Percentiles rank a stretch among this genome's conserved stretches.
These are phyloP conservation scores for Pythium brachiatum DNA, from an alignment of 352 stramenopile species.

Conservation along the genomic window DNA sequence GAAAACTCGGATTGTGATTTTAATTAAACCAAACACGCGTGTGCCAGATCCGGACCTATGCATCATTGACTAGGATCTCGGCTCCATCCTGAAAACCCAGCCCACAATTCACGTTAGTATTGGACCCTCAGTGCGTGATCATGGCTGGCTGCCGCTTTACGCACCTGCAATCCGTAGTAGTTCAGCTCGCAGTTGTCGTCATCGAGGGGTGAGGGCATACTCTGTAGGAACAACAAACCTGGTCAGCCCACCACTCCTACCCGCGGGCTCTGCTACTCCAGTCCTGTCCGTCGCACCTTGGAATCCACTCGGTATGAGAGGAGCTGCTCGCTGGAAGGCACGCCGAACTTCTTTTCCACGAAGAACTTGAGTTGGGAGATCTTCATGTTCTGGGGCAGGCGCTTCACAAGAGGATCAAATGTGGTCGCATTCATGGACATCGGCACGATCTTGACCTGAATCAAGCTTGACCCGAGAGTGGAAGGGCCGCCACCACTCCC, in stretches of 20 bases:
- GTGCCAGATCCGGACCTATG: background rate
- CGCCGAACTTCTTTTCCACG: conserved; percentile 70
- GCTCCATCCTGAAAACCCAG: conserved; percentile 42
- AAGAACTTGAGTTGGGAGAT: conserved; percentile 69
- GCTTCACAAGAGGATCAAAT: conserved; percentile 64
- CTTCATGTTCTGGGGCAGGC: conserved; percentile 75
- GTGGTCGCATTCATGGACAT: conserved; percentile 74
- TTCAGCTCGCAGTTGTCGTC: conserved; percentile 66
- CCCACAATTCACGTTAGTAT: background rate
- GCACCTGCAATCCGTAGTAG: conserved; percentile 75
- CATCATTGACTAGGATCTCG: conserved; percentile 68
- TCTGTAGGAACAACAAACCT: conserved; percentile 29
- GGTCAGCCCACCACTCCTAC: background rate
- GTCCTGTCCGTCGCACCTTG: conserved; percentile 31
- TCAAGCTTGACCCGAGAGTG: conserved; percentile 54
- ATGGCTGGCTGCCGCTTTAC: background rate
- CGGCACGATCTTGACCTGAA: conserved; percentile 62
- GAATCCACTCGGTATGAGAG: conserved; percentile 58
- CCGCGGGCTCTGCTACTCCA: background rate
- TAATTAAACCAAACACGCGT: too few relatives aligned
- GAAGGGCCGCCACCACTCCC: conserved; percentile 24
- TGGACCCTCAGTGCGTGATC: background rate
- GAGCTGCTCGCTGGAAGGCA: conserved; percentile 45
- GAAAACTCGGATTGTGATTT: background rate
- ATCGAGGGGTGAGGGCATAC: conserved; percentile 61